Percentiles rank a stretch among this genome's conserved stretches.
These are phyloP conservation scores for Phytophthora boehmeriae DNA, from an alignment of 352 stramenopile species.

Conservation along the genomic window DNA sequence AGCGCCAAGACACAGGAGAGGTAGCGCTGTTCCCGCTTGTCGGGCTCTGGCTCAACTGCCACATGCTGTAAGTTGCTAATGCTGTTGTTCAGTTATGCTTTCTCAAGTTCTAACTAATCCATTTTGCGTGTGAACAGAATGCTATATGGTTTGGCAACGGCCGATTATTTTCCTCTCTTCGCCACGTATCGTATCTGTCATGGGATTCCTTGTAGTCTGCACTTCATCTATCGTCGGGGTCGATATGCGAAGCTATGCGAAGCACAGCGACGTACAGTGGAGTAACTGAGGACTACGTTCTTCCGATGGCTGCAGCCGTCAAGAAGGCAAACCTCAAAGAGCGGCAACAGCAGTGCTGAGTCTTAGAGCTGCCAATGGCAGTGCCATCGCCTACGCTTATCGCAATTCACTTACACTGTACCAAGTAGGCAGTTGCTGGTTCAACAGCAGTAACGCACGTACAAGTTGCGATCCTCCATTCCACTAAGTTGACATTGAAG, in stretches of 20 bases:
- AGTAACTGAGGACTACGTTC: conserved; percentile 6
- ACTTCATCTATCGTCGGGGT: conserved; percentile 28
- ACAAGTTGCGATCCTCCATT: no score
- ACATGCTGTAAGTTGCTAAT: conserved; percentile 31
- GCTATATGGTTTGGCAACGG: conserved; percentile 31
- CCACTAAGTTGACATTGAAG: no score
- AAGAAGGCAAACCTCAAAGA: conserved; percentile 9
- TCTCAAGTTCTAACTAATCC: no score
- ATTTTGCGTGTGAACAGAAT: no score
- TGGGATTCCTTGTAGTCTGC: conserved; percentile 31
- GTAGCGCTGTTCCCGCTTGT: conserved; percentile 32
- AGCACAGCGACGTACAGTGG: background rate
- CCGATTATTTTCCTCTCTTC: conserved; percentile 42
- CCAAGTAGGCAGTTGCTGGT: conserved; percentile 4
- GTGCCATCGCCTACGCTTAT: conserved; percentile 25
- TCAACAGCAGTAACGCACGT: background rate
- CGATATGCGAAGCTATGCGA: conserved; percentile 14
- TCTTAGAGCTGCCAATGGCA: no score
- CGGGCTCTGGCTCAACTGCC: conserved; percentile 38
- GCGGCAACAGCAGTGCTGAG: conserved; percentile 20
- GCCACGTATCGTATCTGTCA: conserved; percentile 24
- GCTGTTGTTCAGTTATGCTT: background rate
- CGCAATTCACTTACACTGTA: conserved; percentile 20
- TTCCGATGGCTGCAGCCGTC: conserved; percentile 10
- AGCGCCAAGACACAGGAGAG: conserved; percentile 22